Percentiles rank a stretch among this genome's conserved stretches.
Conservation (phyloP, 495 filamentous ascomycete species). For the Halenospora varia region DNA sequence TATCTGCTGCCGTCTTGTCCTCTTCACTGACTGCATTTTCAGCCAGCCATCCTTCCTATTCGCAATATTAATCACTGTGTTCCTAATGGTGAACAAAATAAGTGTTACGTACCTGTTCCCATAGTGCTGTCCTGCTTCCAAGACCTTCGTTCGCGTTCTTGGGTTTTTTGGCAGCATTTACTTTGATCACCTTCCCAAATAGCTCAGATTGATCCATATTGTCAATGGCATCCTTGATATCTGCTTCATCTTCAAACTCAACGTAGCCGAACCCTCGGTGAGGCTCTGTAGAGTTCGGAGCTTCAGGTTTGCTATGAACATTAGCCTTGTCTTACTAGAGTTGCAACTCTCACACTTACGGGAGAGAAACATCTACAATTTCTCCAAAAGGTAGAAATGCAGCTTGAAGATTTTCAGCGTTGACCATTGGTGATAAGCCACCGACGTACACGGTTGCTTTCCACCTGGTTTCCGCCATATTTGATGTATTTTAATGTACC, state of each 20-base stretch:
- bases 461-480: constrained; percentile 54
- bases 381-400: constrained; percentile 97
- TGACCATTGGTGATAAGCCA: constrained; percentile 78
- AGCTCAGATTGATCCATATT: constrained; percentile 98
- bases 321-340: constrained; percentile 46
- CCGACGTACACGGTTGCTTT: constrained; percentile 91
- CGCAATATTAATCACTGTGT: constrained; percentile 34
- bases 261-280: constrained; percentile 97
- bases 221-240: constrained; percentile 94
- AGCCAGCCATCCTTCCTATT: constrained; percentile 86
- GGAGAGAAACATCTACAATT: constrained; percentile 82
- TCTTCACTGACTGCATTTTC: constrained; percentile 89
- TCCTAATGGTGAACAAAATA: constrained; percentile 57
- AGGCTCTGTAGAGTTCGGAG: constrained; percentile 52
- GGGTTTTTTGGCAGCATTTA: constrained; percentile 85
- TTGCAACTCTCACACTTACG: no score
- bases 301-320: constrained; percentile 37
- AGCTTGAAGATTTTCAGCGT: constrained; percentile 67
- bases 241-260: constrained; percentile 80
- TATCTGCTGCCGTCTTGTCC: constrained; percentile 63
- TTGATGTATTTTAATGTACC: not conserved
- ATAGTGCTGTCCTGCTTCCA: constrained; percentile 92
- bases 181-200: constrained; percentile 89
- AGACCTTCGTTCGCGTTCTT: constrained; percentile 84
- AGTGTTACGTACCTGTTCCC: constrained; percentile 77